These are phyloP conservation scores for Penicillium sp. DNA, from an alignment of 2,329 filamentous ascomycete species.

Conservation along the genomic window DNA sequence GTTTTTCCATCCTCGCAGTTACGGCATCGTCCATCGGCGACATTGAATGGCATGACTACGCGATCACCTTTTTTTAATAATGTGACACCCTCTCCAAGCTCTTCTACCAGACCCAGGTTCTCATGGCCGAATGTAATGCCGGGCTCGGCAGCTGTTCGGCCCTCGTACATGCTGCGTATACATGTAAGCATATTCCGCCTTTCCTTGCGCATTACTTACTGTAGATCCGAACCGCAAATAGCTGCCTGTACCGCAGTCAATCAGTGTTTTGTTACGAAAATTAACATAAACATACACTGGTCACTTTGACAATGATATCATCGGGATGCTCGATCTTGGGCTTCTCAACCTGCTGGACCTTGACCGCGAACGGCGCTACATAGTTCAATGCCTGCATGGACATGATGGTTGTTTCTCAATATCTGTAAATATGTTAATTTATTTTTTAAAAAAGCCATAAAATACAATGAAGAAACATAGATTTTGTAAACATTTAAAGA, in stretches of 20 bases:
- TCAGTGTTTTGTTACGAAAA: no score
- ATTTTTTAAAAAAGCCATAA: no score
- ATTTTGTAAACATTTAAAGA: no score
- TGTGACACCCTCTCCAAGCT: slow-evolving; percentile 57
- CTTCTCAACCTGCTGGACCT: slow-evolving; percentile 56
- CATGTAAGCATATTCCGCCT: no score
- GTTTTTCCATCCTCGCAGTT: slow-evolving; percentile 64
- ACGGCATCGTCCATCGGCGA: slow-evolving; percentile 59
- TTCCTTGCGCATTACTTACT: no score
- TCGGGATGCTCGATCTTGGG: slow-evolving; percentile 62
- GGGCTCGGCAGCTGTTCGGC: slow-evolving; percentile 59
- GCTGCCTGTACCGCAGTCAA: slow-evolving; percentile 15
- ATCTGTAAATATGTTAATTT: no score
- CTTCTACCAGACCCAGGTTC: slow-evolving; percentile 57
- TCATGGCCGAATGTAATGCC: slow-evolving; percentile 63
- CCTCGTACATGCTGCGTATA: slow-evolving; percentile 57
- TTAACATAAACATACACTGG: slow-evolving; percentile 50
- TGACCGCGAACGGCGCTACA: slow-evolving; percentile 58
- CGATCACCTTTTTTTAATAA: slow-evolving; percentile 60
- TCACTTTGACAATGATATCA: slow-evolving; percentile 63
- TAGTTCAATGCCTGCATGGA: slow-evolving; percentile 63
- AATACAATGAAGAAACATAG: no score
- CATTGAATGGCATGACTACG: slow-evolving; percentile 64
- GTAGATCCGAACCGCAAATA: slow-evolving; percentile 53
- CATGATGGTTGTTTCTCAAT: slow-evolving; percentile 16